Evolutionary conservation across 2,329 filamentous ascomycete genomes (phyloP).

Genomic region (Colletotrichum trifolii): DNA sequence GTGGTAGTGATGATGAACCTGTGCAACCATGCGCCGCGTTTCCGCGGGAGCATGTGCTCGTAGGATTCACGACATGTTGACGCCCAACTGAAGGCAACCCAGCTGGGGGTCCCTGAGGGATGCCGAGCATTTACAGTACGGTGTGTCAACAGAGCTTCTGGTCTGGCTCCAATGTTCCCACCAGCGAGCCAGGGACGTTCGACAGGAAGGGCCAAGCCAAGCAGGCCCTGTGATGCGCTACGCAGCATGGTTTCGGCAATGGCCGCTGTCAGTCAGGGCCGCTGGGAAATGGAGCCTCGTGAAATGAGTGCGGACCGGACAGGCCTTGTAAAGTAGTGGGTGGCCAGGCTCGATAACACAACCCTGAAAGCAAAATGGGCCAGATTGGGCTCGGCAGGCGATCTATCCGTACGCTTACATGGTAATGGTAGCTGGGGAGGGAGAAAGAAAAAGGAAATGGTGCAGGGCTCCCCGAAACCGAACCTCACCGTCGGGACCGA

Average conservation of each 20-base stretch:
- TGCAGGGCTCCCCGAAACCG: constrained; percentile 7
- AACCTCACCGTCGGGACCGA: constrained; percentile 13
- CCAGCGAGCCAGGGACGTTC: too few relatives aligned
- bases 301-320: constrained; percentile 32
- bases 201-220: background rate
- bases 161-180: too few relatives aligned
- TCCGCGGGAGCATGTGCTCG: background rate
- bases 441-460: background rate
- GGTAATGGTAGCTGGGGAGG: background rate
- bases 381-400: too few relatives aligned
- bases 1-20: too few relatives aligned
- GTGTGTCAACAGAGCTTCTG: background rate
- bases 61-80: constrained; percentile 8
- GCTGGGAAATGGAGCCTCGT: constrained; percentile 20
- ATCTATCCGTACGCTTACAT: background rate
- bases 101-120: background rate
- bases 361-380: too few relatives aligned
- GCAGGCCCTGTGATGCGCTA: constrained; percentile 8
- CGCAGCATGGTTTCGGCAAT: constrained; percentile 29
- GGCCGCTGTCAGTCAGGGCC: constrained; percentile 29
- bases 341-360: background rate
- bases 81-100: constrained; percentile 3
- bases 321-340: constrained; percentile 9
- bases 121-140: background rate
- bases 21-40: background rate